phyloP scores from a whole-genome alignment of 768 basidiomycete species.

The Boletus rubroflammeus region DNA sequence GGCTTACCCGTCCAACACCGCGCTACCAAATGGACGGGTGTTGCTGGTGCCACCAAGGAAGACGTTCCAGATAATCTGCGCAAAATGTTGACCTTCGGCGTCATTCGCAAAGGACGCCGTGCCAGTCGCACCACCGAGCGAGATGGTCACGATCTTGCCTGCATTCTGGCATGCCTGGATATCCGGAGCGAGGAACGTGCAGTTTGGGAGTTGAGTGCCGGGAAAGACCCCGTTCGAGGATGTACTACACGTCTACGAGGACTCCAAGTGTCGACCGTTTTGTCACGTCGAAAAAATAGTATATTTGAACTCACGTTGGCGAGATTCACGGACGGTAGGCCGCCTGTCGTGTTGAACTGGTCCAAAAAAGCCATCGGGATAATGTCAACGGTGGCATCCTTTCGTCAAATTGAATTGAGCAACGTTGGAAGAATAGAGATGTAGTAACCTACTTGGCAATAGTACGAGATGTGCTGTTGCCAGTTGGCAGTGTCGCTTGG shows the following conservation, averaged over 20 bases:
- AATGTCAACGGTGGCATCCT: constrained; percentile 55
- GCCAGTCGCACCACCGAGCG: constrained; percentile 64
- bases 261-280: background rate
- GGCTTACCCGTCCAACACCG: constrained; percentile 65
- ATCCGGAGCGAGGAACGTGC: constrained; percentile 54
- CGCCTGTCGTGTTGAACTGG: constrained; percentile 55
- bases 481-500: constrained; percentile 27
- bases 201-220: constrained; percentile 61
- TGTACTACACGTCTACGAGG: constrained; percentile 57
- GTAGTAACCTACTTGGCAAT: constrained; percentile 25
- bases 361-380: constrained; percentile 63
- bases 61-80: constrained; percentile 62
- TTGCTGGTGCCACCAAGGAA: constrained; percentile 63
- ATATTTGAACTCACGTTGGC: constrained; percentile 43
- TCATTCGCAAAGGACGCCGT: constrained; percentile 58
- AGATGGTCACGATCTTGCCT: constrained; percentile 59
- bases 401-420: background rate
- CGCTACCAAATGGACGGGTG: constrained; percentile 69
- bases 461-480: constrained; percentile 33
- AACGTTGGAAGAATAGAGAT: background rate
- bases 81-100: constrained; percentile 55
- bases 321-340: constrained; percentile 56
- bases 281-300: background rate
- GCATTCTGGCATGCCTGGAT: constrained; percentile 63
- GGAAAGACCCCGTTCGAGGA: constrained; percentile 54